Base-by-base conservation (phyloP, 208 protist genomes). In the Crithidia thermophila region DNA sequence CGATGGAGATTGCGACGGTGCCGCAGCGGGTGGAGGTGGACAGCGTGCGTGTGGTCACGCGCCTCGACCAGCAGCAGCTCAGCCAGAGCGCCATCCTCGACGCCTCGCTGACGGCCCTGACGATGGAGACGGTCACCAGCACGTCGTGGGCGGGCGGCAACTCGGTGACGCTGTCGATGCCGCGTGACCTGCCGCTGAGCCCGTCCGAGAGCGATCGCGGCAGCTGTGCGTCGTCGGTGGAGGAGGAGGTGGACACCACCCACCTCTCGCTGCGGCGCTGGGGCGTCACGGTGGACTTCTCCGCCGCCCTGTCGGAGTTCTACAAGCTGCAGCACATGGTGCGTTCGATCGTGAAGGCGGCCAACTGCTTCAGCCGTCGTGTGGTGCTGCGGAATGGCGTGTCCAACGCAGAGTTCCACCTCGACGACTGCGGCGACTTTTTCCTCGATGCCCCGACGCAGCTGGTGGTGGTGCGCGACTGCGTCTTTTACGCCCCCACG, bases 401-500 rank as follows among this genome's bases (percentile, higher is more conserved):
- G 46, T 0, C 47, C 6, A 43, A 46, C 49, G 25, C 62, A 25
- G 27, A 56, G 11, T 82, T 86, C 39, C 53, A 86, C 45, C 45
- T 94, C 14, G 70, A 80, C 51, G 30, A 75, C 18, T 68, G 61
- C 16, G 85, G 82, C 9, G 57, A 78, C 27, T 39, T 79, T 18
- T 85, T 86, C 33, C 74, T 93, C 63, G 71, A 90, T 37, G 56
- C 49, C 2, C 62, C 70, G 7, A 67, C 39, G 23, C 66, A 83
- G 47, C 25, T 93, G 49, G 25, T 90, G 21, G 25, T 81, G 6
- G 62, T 90, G 16, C 77, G 87, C 36, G 53, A 63, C 39, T 93
- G 87, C 58, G 64, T 42, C 13, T 90, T 93, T 71, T 36, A 59
- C 18, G 23, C 23, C 37, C 13, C 52, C 13, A 52, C 51, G 47